Evolutionary conservation across 306 rosid genomes (phyloP).

Genomic region (Erythrophleum fordii): DNA sequence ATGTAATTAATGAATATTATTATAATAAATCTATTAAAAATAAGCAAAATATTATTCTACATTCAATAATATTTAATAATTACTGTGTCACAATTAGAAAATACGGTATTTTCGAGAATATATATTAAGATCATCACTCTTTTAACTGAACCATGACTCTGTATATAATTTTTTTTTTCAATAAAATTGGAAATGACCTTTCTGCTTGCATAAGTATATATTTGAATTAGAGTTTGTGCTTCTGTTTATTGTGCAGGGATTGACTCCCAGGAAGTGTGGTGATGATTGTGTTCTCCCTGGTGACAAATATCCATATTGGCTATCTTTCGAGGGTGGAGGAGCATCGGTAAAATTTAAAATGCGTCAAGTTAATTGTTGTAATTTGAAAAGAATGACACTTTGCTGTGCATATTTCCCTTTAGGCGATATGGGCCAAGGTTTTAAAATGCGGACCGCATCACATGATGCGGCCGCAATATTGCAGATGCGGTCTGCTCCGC

Average conservation of each 20-base stretch:
- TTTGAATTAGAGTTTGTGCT: background rate
- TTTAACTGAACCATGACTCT: no score
- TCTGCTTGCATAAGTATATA: background rate
- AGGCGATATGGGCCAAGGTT: background rate
- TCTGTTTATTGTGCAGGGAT: background rate
- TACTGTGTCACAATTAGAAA: no score
- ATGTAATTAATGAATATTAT: no score
- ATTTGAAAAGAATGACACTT: background rate
- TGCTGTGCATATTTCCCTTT: background rate
- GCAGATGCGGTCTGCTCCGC: no score
- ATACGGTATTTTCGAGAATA: no score
- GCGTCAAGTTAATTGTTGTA: background rate
- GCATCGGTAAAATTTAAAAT: background rate
- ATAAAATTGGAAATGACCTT: background rate
- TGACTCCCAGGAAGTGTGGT: background rate
- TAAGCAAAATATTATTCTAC: no score
- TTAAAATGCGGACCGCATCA: no score
- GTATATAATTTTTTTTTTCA: background rate
- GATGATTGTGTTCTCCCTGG: background rate
- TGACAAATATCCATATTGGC: background rate
- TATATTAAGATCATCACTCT: no score
- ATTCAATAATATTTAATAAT: no score
- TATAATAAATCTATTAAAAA: no score
- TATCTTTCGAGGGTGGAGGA: background rate
- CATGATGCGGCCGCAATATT: no score